Evolutionary conservation across 1,139 yeast species (phyloP).

Genomic region (Suhomyces chickasaworum): DNA sequence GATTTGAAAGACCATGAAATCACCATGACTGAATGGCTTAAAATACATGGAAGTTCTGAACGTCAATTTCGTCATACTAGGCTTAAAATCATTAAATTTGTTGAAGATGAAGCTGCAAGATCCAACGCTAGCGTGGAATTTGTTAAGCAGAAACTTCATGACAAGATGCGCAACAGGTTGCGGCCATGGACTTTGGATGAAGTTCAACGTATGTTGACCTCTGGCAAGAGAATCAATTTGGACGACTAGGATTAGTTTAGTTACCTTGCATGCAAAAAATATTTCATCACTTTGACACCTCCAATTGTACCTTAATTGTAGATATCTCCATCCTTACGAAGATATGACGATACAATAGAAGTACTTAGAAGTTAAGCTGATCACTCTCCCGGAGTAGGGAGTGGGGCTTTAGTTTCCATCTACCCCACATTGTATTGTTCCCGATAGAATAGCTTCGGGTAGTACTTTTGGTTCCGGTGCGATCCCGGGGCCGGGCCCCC

Average conservation of each 20-base stretch:
- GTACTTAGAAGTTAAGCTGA: no score
- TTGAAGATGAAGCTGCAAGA: slow-evolving; percentile 36
- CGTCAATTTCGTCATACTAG: slow-evolving; percentile 40
- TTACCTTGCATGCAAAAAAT: slow-evolving; percentile 1
- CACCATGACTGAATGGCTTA: slow-evolving; percentile 39
- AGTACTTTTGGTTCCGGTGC: no score
- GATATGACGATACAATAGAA: no score
- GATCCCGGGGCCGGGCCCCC: no score
- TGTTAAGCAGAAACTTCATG: slow-evolving; percentile 35
- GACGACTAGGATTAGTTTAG: slow-evolving; percentile 20
- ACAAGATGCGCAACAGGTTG: slow-evolving; percentile 35
- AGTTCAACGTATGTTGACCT: slow-evolving; percentile 41
- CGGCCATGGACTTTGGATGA: slow-evolving; percentile 44
- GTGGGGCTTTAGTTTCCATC: no score
- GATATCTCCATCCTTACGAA: no score
- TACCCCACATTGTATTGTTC: no score
- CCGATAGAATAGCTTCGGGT: no score
- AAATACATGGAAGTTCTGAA: slow-evolving; percentile 38
- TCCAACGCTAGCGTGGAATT: slow-evolving; percentile 26
- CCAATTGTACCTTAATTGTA: no score
- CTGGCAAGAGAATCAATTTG: slow-evolving; percentile 34
- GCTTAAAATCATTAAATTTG: slow-evolving; percentile 35
- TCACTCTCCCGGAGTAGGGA: no score
- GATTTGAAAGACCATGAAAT: slow-evolving; percentile 32
- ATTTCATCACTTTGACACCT: neutral